phyloP scores from a whole-genome alignment of 1,284 basidiomycete species.

The Pascua sp. region DNA sequence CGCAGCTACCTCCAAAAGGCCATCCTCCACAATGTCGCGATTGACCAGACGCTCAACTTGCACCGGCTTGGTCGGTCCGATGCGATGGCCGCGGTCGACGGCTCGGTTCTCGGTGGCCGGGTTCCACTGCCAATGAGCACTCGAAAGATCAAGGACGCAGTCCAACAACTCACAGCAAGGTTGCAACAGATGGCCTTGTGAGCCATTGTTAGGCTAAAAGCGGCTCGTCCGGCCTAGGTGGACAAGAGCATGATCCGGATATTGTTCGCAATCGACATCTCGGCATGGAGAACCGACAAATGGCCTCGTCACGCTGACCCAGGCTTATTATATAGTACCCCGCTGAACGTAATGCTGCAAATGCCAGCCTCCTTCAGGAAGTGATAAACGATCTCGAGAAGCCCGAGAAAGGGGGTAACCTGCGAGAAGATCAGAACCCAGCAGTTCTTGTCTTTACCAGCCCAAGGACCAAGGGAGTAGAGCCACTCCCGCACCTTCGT shows the following conservation, averaged over 20 bases:
- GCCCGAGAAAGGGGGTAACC: conserved; percentile 45
- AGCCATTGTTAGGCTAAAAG: conserved; percentile 42
- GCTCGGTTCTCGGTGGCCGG: conserved; percentile 46
- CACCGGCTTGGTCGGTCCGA: conserved; percentile 82
- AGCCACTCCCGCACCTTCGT: too few relatives aligned
- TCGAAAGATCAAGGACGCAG: background rate
- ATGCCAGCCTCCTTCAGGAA: conserved; percentile 30
- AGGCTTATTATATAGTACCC: conserved; percentile 43
- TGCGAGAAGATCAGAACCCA: conserved; percentile 43
- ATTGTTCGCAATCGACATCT: conserved; percentile 17
- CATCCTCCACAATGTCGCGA: conserved; percentile 43
- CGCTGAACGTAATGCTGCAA: conserved; percentile 36
- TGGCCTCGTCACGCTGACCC: conserved; percentile 32
- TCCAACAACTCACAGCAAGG: conserved; percentile 8
- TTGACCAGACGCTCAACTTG: conserved; percentile 75
- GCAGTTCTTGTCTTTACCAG: conserved; percentile 25
- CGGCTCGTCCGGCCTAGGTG: conserved; percentile 45
- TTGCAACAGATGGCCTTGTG: conserved; percentile 32
- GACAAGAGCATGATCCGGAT: conserved; percentile 47
- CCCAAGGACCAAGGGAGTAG: too few relatives aligned
- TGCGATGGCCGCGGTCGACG: conserved; percentile 65
- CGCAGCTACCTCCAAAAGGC: conserved; percentile 13
- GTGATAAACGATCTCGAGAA: conserved; percentile 36
- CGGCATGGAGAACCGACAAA: conserved; percentile 33
- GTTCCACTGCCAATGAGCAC: conserved; percentile 33